phyloP scores from a whole-genome alignment of 2,329 filamentous ascomycete genomes.

The Basipetospora chlamydospora region DNA sequence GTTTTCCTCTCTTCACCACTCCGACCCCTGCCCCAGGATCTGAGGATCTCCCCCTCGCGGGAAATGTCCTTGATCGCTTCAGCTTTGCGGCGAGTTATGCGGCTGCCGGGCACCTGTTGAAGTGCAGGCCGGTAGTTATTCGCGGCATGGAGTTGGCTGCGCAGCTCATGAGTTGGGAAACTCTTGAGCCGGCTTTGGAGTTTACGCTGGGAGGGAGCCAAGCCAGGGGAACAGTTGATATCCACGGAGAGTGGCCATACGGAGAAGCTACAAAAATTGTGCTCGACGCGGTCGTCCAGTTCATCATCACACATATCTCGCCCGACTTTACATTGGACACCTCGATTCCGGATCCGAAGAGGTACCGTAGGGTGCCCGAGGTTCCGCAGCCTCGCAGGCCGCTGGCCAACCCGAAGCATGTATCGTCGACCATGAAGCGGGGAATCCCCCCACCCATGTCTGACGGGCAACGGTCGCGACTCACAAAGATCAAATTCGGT shows the following conservation, averaged over 20 bases:
- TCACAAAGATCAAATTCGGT: constrained; percentile 54
- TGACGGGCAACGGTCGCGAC: constrained; percentile 19
- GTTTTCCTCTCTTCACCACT: constrained; percentile 30
- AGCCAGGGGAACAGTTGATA: constrained; percentile 24
- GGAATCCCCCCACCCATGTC: constrained; percentile 5
- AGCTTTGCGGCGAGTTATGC: constrained; percentile 49
- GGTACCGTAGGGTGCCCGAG: constrained; percentile 25
- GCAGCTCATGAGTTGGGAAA: constrained; percentile 46
- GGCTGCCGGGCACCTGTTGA: constrained; percentile 44
- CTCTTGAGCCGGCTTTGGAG: constrained; percentile 43
- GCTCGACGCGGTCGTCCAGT: constrained; percentile 40
- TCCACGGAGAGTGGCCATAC: constrained; percentile 23
- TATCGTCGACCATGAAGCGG: constrained; percentile 8
- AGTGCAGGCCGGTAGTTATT: constrained; percentile 36
- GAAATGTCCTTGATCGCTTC: constrained; percentile 28
- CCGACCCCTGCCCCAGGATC: constrained; percentile 15
- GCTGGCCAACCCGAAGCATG: constrained; percentile 1
- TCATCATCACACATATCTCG: constrained; percentile 46
- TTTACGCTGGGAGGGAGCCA: constrained; percentile 33
- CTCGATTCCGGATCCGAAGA: constrained; percentile 19
- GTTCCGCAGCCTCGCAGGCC: not conserved
- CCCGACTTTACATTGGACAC: constrained; percentile 44
- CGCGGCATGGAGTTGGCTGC: constrained; percentile 46
- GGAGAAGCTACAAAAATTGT: constrained; percentile 40
- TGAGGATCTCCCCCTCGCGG: constrained; percentile 21